A percentile compares a stretch with the other conserved stretches of the same genome.
Conservation (phyloP, 768 basidiomycete genomes). For the Agaricus bisporus region DNA sequence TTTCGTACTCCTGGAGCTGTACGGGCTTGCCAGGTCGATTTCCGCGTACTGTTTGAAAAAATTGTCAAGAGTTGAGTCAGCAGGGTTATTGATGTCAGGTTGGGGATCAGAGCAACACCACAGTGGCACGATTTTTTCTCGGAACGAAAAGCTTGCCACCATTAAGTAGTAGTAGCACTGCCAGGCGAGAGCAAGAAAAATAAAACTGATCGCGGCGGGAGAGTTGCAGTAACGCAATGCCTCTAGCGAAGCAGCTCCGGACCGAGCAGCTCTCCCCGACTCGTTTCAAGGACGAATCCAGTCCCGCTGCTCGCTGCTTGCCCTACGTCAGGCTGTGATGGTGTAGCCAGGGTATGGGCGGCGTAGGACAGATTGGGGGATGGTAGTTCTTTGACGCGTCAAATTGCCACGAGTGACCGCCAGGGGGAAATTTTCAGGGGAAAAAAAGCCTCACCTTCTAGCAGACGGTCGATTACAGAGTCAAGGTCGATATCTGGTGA, state of each 20-base stretch:
- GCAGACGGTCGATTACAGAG: constrained; percentile 96
- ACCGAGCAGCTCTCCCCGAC: too few relatives aligned
- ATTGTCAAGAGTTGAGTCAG: constrained; percentile 18
- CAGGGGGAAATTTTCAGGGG: background rate
- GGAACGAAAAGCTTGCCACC: background rate
- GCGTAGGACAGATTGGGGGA: background rate
- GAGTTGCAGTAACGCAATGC: background rate
- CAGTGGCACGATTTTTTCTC: background rate
- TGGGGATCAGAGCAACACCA: constrained; percentile 1
- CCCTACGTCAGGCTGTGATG: background rate
- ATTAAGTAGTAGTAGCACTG: background rate
- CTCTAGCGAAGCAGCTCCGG: background rate
- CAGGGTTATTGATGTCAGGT: background rate
- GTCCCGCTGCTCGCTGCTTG: too few relatives aligned
- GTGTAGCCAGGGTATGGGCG: background rate
- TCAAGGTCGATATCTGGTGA: constrained; percentile 96
- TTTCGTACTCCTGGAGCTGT: constrained; percentile 97
- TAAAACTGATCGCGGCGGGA: background rate
- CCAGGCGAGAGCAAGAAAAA: background rate
- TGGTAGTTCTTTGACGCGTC: constrained; percentile 5
- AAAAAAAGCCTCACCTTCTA: constrained; percentile 69
- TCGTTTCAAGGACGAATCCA: too few relatives aligned
- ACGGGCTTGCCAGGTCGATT: constrained; percentile 99
- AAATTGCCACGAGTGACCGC: background rate
- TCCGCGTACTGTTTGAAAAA: constrained; percentile 71